These are phyloP conservation scores for Wickerhamiella shivajii DNA, from an alignment of 805 yeast genomes.

Conservation along the genomic window DNA sequence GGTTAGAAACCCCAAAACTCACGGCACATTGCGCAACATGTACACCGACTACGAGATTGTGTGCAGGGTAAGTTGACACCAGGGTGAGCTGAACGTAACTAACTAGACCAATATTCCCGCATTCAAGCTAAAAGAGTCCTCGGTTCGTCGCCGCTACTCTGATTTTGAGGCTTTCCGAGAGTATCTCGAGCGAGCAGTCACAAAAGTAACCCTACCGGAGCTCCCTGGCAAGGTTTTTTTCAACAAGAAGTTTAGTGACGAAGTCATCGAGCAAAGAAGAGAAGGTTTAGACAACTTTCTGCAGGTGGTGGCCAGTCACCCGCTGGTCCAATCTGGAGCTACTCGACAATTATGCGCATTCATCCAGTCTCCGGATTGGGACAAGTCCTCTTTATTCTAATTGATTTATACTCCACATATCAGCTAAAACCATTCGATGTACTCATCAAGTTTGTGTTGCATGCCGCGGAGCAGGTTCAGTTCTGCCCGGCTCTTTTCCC, in stretches of 20 bases:
- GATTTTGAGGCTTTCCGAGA: constrained; percentile 76
- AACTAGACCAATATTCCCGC: constrained; percentile 70
- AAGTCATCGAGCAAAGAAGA: constrained; percentile 69
- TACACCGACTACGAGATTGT: constrained; percentile 86
- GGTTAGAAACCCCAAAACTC: constrained; percentile 69
- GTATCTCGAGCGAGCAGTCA: constrained; percentile 57
- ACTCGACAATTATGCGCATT: constrained; percentile 64
- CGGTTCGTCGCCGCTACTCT: constrained; percentile 73
- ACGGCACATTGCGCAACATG: constrained; percentile 45
- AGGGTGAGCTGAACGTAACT: background rate
- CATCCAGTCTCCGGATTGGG: constrained; percentile 80
- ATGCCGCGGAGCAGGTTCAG: background rate
- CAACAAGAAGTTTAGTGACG: constrained; percentile 63
- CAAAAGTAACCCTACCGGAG: constrained; percentile 69
- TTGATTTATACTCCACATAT: background rate
- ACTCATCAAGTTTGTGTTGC: background rate
- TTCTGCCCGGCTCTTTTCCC: constrained; percentile 9
- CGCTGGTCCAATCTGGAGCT: constrained; percentile 70
- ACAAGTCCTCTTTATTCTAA: constrained; percentile 21
- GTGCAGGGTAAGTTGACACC: constrained; percentile 36
- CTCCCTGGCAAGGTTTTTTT: constrained; percentile 80
- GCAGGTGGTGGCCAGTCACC: constrained; percentile 74
- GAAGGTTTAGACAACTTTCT: constrained; percentile 74
- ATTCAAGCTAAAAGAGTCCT: constrained; percentile 46
- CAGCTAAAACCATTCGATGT: background rate